phyloP scores from a whole-genome alignment of 2,329 filamentous ascomycete genomes.

The Ophiostoma sp. region DNA sequence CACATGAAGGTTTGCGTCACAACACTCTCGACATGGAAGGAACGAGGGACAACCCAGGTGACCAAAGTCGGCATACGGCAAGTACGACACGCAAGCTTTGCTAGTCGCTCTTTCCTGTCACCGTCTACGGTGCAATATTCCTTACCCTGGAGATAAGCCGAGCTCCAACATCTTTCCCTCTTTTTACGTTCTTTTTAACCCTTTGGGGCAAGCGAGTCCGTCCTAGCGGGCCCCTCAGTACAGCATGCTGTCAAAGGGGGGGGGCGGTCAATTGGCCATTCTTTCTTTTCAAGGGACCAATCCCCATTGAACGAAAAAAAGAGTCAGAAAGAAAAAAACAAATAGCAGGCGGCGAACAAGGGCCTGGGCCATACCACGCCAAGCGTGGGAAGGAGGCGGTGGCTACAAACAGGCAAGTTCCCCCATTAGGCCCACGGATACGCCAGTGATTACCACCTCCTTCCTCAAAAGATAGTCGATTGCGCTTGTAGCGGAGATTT shows the following conservation, averaged over 20 bases:
- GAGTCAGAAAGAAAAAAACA: background rate
- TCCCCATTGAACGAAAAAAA: background rate
- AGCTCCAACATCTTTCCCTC: background rate
- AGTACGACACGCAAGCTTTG: background rate
- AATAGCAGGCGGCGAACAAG: background rate
- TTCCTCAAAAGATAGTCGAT: background rate
- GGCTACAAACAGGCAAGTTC: background rate
- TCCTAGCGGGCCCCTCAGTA: background rate
- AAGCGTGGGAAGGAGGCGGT: background rate
- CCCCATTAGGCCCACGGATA: background rate
- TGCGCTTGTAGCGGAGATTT: conserved; percentile 3
- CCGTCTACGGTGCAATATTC: background rate
- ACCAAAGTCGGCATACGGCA: conserved; percentile 12
- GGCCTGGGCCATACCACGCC: background rate
- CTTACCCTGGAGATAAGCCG: background rate
- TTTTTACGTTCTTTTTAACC: conserved; percentile 20
- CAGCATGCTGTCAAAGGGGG: background rate
- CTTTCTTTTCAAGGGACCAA: background rate
- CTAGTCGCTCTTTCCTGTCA: background rate
- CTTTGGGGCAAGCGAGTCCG: conserved; percentile 21
- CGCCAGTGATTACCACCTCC: background rate
- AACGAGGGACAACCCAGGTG: background rate
- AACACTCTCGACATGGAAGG: background rate
- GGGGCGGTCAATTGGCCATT: background rate
- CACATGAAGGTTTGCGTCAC: background rate